Evolutionary conservation across 345 rosid genomes (phyloP), one percentile per base, ranked within the genome.

Genomic region (Gossypioides kirkii): DNA sequence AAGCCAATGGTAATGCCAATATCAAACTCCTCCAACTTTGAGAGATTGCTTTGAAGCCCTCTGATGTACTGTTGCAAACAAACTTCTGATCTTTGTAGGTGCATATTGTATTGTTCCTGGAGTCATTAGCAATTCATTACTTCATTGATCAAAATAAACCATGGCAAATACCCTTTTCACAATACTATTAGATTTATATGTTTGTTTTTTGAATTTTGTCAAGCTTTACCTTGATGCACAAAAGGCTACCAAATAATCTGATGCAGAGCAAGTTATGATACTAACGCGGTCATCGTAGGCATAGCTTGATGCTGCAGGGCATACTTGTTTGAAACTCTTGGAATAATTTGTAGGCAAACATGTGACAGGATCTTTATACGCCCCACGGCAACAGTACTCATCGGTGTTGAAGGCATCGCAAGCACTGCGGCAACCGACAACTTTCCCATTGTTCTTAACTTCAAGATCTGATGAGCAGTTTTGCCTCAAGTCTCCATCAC

Each of bases 251-350:
- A 83, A 18, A 41, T 86, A 89, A 3, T 82, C 87, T 7, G 87
- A 47, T 10, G 81, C 81, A 13, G 81, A 67, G 76, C 94, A 89
- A 46, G 91, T 83, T 55, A 83, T 70, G 23, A 89, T 73, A 53
- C 88, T 86, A 17, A 88, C 73, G n/a, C 64, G 72, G 42, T 75
- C 77, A 22, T 89, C 91, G 7, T 75, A 78, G 2, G 91, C 91
- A 62, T 86, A 89, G 74, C 90, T 86, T 13, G 87, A 81, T 26
- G 94, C 88, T 14, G 84, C 85, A 42, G 91, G 91, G 76, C 91
- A 89, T 2, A 75, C 80, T 53, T 86, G 78, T 67, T 89, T 89
- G 80, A 89, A 87, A 26, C 73, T 79, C 70, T 20, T 86, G n/a
- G 94, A 86, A 71, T 84, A 89, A 67, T 87, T 84, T 6, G 84